These are phyloP conservation scores for Epichloe brachyelytri DNA, from an alignment of 2,329 filamentous ascomycete genomes.

Conservation along the genomic window DNA sequence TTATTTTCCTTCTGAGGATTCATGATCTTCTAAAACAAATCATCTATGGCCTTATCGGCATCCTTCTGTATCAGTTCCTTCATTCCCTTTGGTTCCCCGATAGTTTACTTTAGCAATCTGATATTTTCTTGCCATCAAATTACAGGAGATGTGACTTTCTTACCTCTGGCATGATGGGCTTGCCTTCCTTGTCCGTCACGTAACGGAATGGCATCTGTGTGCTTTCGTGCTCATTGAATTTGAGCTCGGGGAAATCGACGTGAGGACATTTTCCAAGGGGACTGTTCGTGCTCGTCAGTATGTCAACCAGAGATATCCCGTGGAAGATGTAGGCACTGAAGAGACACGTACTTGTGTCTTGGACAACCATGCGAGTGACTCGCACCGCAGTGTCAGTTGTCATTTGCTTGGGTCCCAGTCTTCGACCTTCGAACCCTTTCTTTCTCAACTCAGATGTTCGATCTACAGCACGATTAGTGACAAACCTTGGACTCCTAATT, in stretches of 20 bases:
- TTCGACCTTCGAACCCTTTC: constrained; percentile 80
- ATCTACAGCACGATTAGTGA: constrained; percentile 38
- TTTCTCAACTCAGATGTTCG: constrained; percentile 89
- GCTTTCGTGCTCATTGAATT: constrained; percentile 82
- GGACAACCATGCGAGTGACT: constrained; percentile 79
- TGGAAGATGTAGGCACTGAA: neutral
- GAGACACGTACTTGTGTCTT: constrained; percentile 56
- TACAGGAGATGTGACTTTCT: constrained; percentile 13
- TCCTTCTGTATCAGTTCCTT: constrained; percentile 85
- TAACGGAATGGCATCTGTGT: constrained; percentile 98
- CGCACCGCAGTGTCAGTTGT: constrained; percentile 95
- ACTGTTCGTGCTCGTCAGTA: constrained; percentile 34
- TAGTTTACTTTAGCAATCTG: constrained; percentile 11
- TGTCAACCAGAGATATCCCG: neutral
- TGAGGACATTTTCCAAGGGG: constrained; percentile 67
- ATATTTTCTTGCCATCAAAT: neutral
- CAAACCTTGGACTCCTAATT: neutral
- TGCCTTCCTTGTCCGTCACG: constrained; percentile 59
- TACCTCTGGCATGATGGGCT: constrained; percentile 87
- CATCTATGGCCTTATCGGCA: constrained; percentile 80
- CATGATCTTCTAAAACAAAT: constrained; percentile 48
- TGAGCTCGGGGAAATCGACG: constrained; percentile 78
- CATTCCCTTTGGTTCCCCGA: constrained; percentile 57
- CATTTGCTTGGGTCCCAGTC: constrained; percentile 90
- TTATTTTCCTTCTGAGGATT: neutral